Percentiles rank a stretch among this genome's conserved stretches.
Conservation (phyloP, 768 basidiomycete genomes). For the Lactifluus echinatus region DNA sequence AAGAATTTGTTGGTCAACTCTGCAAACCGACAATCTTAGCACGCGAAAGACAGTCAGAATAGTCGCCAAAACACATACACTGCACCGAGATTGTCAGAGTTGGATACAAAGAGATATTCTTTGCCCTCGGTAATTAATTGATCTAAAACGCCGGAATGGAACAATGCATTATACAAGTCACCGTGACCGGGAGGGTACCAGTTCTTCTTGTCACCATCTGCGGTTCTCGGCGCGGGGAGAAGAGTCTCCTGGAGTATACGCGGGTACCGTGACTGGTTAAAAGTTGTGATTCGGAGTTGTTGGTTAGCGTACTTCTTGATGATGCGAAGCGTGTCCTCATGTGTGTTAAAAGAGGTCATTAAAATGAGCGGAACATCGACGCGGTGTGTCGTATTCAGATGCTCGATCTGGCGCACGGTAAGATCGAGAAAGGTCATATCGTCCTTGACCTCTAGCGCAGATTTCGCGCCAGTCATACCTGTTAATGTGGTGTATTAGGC, state of each 20-base stretch:
- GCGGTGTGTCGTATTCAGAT: conserved; percentile 75
- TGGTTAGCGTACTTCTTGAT: conserved; percentile 96
- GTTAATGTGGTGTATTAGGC: conserved; percentile 1
- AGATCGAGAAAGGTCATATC: conserved; percentile 98
- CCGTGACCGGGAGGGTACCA: conserved; percentile 99
- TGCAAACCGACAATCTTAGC: not conserved
- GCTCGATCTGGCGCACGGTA: conserved; percentile 90
- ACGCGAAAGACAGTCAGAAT: not conserved
- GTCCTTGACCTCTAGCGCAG: conserved; percentile 91
- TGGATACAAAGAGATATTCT: conserved; percentile 95
- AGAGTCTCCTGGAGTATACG: conserved; percentile 86
- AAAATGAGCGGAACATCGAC: conserved; percentile 95
- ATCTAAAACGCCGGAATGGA: conserved; percentile 86
- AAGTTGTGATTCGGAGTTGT: conserved; percentile 85
- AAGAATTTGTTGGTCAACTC: conserved; percentile 46
- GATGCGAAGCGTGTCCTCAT: conserved; percentile 91
- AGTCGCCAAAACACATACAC: conserved; percentile 41
- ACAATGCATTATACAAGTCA: conserved; percentile 88
- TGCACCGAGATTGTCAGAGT: conserved; percentile 94
- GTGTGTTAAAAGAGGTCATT: conserved; percentile 99
- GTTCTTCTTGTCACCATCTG: conserved; percentile 75
- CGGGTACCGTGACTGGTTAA: conserved; percentile 93
- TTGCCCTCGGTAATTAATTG: conserved; percentile 86
- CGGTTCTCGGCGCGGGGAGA: conserved; percentile 71
- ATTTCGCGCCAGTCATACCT: conserved; percentile 85